Evolutionary conservation across 139 green algal species (phyloP), one percentile per base, ranked within the genome.

Genomic region (Pseudopediastrum boryanum): DNA sequence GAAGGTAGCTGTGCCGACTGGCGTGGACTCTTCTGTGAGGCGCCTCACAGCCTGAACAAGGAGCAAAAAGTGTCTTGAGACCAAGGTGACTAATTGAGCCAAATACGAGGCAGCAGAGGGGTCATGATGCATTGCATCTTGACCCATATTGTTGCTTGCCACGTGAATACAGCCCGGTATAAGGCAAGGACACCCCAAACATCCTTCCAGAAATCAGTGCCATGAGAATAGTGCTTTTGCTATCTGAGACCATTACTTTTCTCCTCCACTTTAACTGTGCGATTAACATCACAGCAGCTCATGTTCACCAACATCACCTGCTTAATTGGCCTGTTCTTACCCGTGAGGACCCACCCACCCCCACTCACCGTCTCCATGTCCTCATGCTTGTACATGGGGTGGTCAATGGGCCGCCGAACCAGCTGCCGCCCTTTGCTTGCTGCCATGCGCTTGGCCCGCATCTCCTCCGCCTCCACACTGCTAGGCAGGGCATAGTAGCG

Each of bases 1-100:
- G 54, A 78, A 78, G 31, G 69, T 27, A 21, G 71, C 71, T 31
- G 31, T 78, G 54, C 71, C 71, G 0, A 56, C 38, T 0, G 71
- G 35, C 35, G 51, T 44, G 25, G 29, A 23, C 38, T 78, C 39
- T 13, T 41, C 71, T 78, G 38, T 43, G 21, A 13, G 61, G 46
- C 46, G 46, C 46, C 13, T 56, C 13, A 12, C 46, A 56, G 12
- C 46, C 12, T 56, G 46, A n/a, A 16, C 46, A 56, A 56, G 46
- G 16, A 16, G 16, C 46, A 16, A 16, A 16, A 16, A 12, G 46
- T 56, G 46, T 16, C 13, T 12, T 12, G 13, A 16, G 13, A 16
- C 46, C 13, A 56, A 12, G 46, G 46, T 16, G 46, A 16, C 46
- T 12, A 16, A 16, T 56, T 16, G 46, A n/a, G 46, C 46, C 46